Percentiles rank a stretch among this genome's conserved stretches.
Evolutionary conservation across 2,329 filamentous ascomycete species (phyloP).

Genomic region (Hymenoscyphus fructigenus): DNA sequence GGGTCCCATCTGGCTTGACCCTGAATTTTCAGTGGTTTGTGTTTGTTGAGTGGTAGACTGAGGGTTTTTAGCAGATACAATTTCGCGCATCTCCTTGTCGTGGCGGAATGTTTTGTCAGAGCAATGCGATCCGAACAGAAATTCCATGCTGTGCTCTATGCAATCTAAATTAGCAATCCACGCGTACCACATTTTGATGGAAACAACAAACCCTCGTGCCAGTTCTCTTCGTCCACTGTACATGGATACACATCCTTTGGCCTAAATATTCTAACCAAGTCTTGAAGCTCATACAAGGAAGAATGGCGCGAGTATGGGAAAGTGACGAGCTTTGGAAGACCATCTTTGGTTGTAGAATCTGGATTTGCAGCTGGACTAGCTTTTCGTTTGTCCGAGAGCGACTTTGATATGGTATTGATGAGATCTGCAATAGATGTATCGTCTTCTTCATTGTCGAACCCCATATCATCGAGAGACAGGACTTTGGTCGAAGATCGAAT

Average conservation of each 20-base stretch:
- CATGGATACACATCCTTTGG: slow-evolving; percentile 82
- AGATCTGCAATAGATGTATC: slow-evolving; percentile 28
- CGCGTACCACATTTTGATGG: background rate
- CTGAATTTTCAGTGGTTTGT: slow-evolving; percentile 15
- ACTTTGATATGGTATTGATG: slow-evolving; percentile 26
- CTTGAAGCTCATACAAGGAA: slow-evolving; percentile 75
- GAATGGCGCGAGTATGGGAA: slow-evolving; percentile 93
- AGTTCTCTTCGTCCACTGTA: slow-evolving; percentile 64
- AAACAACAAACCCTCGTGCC: slow-evolving; percentile 50
- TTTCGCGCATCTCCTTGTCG: slow-evolving; percentile 58
- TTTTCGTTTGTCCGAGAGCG: slow-evolving; percentile 18
- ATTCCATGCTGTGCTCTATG: slow-evolving; percentile 57
- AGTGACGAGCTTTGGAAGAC: slow-evolving; percentile 41
- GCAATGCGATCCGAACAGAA: slow-evolving; percentile 71
- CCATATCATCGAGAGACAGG: slow-evolving; percentile 30
- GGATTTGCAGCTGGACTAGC: background rate
- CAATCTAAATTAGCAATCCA: background rate
- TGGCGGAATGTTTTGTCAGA: slow-evolving; percentile 60
- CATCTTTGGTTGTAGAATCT: background rate
- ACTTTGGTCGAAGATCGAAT: slow-evolving; percentile 25
- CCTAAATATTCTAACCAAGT: slow-evolving; percentile 64
- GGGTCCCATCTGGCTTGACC: slow-evolving; percentile 3
- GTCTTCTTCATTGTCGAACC: slow-evolving; percentile 21
- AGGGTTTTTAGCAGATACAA: slow-evolving; percentile 12
- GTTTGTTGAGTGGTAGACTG: slow-evolving; percentile 16